Evolutionary conservation across 331 rosid species (phyloP), one percentile per base, ranked within the genome.

Genomic region (Cydonia oblonga): DNA sequence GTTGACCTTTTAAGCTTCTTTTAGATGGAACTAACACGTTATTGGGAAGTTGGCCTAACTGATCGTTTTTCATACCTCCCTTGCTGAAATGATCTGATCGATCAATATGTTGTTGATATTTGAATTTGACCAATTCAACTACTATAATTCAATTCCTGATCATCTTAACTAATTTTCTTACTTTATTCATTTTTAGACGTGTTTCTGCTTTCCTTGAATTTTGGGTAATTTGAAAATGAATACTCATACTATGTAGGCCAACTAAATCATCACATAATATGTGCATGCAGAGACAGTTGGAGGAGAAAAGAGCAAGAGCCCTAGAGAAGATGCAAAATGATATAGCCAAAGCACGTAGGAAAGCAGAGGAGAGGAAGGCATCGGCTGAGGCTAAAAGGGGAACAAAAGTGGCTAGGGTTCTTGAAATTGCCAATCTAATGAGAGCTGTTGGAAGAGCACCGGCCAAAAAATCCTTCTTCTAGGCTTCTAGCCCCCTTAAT

Each of bases 401-500:
- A 75, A 91, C 97, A 4, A 91, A 93, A 83, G 91, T 83, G 61
- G 96, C 98, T 0, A 84, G 85, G 72, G 76, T 93, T 83, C 73
- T 91, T 38, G 97, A 93, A 78, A 74, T 91, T 59, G 85, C 92
- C 77, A 81, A 80, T 66, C 82, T 93, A 57, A 93, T 91, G 98
- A 89, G 84, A 84, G 96, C 96, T 11, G 97, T 93, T 71, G 97
- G 98, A 73, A 89, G 95, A 81, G 78, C 95, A 53, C 98, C 98
- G 7, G 86, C 80, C 46, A 93, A 93, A 70, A 86, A 89, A 64
- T 91, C 98, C 70, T 84, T 93, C 90, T 93, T 93, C 70, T 82
- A 76, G 82, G 42, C 42, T 35, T 35, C 42, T 38, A 38, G 42
- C 42, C 25, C 33, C 72, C 5, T 70, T 38, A 9, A 10, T 38